Percentiles rank a stretch among this genome's conserved stretches.
phyloP scores from a whole-genome alignment of 305 asterid genomes.

The Andrographis paniculata region DNA sequence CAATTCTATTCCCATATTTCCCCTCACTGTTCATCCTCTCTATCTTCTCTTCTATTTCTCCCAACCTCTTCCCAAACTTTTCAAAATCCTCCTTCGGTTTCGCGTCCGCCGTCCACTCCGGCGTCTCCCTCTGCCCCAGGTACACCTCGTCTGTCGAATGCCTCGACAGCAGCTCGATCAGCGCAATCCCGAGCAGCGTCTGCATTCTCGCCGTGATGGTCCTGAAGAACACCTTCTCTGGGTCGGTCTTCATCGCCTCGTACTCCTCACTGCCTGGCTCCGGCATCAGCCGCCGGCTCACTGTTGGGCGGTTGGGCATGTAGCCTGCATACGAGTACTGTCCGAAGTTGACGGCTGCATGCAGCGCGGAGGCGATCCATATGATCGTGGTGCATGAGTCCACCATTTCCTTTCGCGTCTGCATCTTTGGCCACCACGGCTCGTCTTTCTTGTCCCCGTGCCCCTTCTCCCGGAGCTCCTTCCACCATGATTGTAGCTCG shows the following conservation, averaged over 20 bases:
- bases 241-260: conserved; percentile 28
- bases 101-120: conserved; percentile 33
- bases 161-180: conserved; percentile 38
- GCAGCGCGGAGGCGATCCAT: conserved; percentile 49
- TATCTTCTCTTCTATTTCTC: conserved; percentile 26
- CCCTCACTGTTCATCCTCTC: conserved; percentile 26
- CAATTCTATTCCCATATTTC: conserved; percentile 35
- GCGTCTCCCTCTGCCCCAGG: conserved; percentile 35
- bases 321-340: conserved; percentile 47
- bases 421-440: conserved; percentile 44
- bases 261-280: conserved; percentile 15
- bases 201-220: conserved; percentile 40
- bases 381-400: conserved; percentile 38
- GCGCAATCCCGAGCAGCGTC: conserved; percentile 32
- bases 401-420: conserved; percentile 23
- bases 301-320: conserved; percentile 48
- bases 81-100: conserved; percentile 24
- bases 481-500: conserved; percentile 45
- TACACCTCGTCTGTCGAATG: conserved; percentile 43
- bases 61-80: conserved; percentile 28
- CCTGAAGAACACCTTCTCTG: conserved; percentile 30
- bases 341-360: conserved; percentile 45
- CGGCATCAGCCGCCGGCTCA: conserved; percentile 42
- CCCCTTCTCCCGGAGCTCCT: conserved; percentile 30
- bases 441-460: conserved; percentile 38